Percentiles rank a stretch among this genome's conserved stretches.
Evolutionary conservation across 352 stramenopile genomes (phyloP).

Genomic region (Pythium rhizo-oryzae): DNA sequence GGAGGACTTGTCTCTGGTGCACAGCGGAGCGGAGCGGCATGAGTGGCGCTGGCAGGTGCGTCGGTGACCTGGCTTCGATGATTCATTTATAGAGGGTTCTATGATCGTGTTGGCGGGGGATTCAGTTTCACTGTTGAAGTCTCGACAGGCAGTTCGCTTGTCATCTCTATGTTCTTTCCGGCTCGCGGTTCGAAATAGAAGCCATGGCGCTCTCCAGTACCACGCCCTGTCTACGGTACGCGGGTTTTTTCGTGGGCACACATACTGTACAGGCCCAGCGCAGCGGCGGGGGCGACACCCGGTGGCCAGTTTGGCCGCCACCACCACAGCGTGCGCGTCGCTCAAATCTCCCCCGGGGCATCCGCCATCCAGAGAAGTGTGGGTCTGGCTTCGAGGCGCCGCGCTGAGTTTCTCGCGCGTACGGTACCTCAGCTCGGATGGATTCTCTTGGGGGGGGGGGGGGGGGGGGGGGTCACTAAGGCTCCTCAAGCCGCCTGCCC

Average conservation of each 20-base stretch:
- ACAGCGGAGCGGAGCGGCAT: neutral
- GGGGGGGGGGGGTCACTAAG: no score
- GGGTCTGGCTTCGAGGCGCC: no score
- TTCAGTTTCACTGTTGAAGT: neutral
- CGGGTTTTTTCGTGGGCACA: no score
- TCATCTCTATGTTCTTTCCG: neutral
- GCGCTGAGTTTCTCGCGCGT: neutral
- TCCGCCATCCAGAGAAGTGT: no score
- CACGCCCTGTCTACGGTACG: no score
- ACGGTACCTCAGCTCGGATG: neutral
- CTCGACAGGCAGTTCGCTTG: neutral
- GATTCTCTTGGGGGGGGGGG: no score
- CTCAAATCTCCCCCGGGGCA: neutral
- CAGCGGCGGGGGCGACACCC: no score
- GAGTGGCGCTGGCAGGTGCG: no score
- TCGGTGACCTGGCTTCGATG: no score
- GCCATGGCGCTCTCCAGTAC: no score
- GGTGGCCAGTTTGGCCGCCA: neutral
- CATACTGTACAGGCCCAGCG: no score
- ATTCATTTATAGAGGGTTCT: neutral
- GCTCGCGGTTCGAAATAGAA: neutral
- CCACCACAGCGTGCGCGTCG: neutral
- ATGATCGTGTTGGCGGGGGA: neutral
- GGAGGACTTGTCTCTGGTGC: neutral
- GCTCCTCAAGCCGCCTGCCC: no score